Evolutionary conservation across 805 yeast genomes (phyloP).

Genomic region (Priceomyces carsonii): DNA sequence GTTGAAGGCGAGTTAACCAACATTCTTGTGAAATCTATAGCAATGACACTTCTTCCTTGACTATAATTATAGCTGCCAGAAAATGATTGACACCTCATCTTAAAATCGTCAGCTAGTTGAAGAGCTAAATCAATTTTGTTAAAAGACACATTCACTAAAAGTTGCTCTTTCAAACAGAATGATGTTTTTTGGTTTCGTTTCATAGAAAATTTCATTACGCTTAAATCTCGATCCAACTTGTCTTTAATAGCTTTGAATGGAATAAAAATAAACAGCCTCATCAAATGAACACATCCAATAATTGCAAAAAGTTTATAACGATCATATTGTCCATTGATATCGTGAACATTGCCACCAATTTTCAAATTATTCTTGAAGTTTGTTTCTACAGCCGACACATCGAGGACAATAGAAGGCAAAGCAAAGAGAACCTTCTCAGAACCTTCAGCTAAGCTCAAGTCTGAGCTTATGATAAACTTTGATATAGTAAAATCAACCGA

Average conservation of each 20-base stretch:
- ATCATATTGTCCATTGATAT: constrained; percentile 23
- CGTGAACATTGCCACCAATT: constrained; percentile 14
- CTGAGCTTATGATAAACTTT: constrained; percentile 15
- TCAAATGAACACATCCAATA: constrained; percentile 33
- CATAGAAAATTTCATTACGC: background rate
- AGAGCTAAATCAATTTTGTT: constrained; percentile 22
- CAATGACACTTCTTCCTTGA: constrained; percentile 12
- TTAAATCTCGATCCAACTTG: constrained; percentile 23
- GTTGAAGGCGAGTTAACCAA: constrained; percentile 55
- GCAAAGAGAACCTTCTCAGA: no score
- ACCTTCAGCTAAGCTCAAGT: constrained; percentile 12
- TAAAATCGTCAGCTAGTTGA: constrained; percentile 50
- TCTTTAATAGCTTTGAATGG: constrained; percentile 27
- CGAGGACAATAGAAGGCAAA: constrained; percentile 21
- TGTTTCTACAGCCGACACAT: constrained; percentile 9
- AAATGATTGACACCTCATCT: constrained; percentile 46
- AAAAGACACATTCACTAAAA: constrained; percentile 2
- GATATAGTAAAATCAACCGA: constrained; percentile 12
- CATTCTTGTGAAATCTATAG: constrained; percentile 34
- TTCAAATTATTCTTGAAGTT: constrained; percentile 12
- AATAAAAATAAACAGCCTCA: constrained; percentile 27
- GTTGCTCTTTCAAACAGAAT: background rate
- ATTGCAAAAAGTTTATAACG: constrained; percentile 30
- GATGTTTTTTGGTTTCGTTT: background rate
- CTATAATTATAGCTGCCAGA: constrained; percentile 10